Percentiles rank a stretch among this genome's conserved stretches.
Evolutionary conservation across 192 early-diverging fungal genomes (phyloP).

Genomic region (Coemansia sp.): DNA sequence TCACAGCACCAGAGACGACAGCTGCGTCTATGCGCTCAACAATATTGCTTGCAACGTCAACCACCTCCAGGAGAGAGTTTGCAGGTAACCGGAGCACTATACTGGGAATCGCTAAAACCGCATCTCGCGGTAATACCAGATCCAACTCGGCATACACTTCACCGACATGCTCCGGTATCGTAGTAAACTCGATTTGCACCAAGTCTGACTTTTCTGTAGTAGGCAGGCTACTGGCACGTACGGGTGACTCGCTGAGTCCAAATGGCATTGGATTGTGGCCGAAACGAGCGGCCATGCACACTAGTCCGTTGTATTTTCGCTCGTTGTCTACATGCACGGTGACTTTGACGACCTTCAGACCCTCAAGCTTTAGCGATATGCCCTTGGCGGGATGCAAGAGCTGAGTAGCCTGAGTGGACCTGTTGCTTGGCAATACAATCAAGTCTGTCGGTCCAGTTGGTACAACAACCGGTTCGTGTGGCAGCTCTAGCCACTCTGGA

Average conservation of each 20-base stretch:
- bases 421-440: background rate
- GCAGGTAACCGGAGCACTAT: constrained; percentile 33
- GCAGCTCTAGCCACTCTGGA: background rate
- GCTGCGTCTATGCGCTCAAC: constrained; percentile 27
- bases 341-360: background rate
- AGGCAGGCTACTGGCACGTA: background rate
- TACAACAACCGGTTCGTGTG: background rate
- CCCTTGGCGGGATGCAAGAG: constrained; percentile 11
- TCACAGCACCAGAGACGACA: constrained; percentile 20
- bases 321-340: constrained; percentile 16
- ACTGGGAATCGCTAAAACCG: background rate
- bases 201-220: background rate
- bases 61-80: constrained; percentile 14
- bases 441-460: constrained; percentile 5
- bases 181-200: constrained; percentile 1
- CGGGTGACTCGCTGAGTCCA: background rate
- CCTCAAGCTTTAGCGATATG: constrained; percentile 19
- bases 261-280: background rate
- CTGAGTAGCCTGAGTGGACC: constrained; percentile 12
- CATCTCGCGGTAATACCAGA: constrained; percentile 5
- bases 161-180: background rate
- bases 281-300: constrained; percentile 8
- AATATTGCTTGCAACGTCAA: background rate
- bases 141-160: background rate
- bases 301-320: constrained; percentile 6